Conservation (phyloP, 768 basidiomycete genomes). For the Suillus clintonianus region DNA sequence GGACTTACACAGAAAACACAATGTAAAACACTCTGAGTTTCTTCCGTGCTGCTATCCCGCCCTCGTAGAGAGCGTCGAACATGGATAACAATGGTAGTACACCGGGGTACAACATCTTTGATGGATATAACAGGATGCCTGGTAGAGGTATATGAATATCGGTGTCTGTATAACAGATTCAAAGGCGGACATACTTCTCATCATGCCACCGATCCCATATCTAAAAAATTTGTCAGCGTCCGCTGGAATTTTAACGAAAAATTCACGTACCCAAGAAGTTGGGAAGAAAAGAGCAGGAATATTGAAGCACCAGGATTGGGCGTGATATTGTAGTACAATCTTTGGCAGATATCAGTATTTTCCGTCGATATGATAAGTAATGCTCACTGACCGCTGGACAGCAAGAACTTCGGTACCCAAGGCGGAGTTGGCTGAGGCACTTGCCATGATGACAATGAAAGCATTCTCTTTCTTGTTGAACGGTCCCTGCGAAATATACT, state of each 20-base stretch:
- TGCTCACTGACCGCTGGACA: constrained; percentile 35
- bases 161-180: background rate
- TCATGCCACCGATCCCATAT: constrained; percentile 45
- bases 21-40: constrained; percentile 50
- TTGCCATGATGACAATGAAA: constrained; percentile 51
- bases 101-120: constrained; percentile 53
- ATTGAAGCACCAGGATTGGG: constrained; percentile 48
- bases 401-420: constrained; percentile 51
- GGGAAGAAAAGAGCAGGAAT: constrained; percentile 35
- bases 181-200: constrained; percentile 35
- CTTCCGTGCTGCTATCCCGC: constrained; percentile 36
- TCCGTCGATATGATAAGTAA: background rate
- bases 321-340: constrained; percentile 46
- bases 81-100: constrained; percentile 49
- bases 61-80: constrained; percentile 48
- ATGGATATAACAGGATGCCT: constrained; percentile 52
- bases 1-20: constrained; percentile 39
- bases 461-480: constrained; percentile 58
- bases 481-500: constrained; percentile 36
- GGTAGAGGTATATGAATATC: background rate
- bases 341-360: background rate
- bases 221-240: background rate
- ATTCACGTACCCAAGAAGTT: constrained; percentile 36
- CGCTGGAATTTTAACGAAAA: background rate
- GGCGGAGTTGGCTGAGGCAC: constrained; percentile 49